Base-by-base conservation (phyloP, 768 basidiomycete genomes). In the Rhizopogon roseolus region DNA sequence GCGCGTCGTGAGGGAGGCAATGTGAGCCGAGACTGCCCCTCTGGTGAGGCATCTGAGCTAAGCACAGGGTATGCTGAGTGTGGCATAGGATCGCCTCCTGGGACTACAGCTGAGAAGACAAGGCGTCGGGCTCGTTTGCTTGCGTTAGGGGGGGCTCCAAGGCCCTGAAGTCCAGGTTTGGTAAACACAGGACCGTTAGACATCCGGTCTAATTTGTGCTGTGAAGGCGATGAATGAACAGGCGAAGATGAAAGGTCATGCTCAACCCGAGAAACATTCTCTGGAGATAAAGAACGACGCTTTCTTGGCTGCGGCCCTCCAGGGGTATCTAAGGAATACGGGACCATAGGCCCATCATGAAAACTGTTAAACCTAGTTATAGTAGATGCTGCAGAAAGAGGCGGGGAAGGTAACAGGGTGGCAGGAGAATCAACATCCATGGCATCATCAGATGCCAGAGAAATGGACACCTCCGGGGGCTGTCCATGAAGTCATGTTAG, bases 361-460 rank as follows among this genome's bases (percentile, higher is more conserved):
- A 87, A 72, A 44, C 72, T 76, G 43, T 79, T 76, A 61, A 89
- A 82, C n/a, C 67, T 71, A 7, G 76, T 78, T 37, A 76, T 67
- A 0, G 80, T 77, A 0, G 83, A 76, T 13, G 76, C 79, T 22
- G 80, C 77, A 9, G 84, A 80, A 25, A 74, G 63, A 44, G 78
- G 76, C 36, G 68, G 55, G 57, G 72, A 50, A 70, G 68, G 54
- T 68, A 72, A 51, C 61, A 67, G 53, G 67, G 68, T 65, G 55
- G 73, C 77, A 17, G 80, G 80, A 16, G 79, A 77, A 64, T 93
- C 90, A 36, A 92, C 78, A 58, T 93, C 90, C 90, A 92, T 93
- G 29, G 84, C 85, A 67, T 89, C 78, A 60, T 82, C 80, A 41
- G 71, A 72, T 28, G 78, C 75, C 25, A 74, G 64, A 49, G 80